A percentile compares a stretch with the other conserved stretches of the same genome.
phyloP scores from a whole-genome alignment of 202 grass and related monocot genomes.

The Panicum virgatum region DNA sequence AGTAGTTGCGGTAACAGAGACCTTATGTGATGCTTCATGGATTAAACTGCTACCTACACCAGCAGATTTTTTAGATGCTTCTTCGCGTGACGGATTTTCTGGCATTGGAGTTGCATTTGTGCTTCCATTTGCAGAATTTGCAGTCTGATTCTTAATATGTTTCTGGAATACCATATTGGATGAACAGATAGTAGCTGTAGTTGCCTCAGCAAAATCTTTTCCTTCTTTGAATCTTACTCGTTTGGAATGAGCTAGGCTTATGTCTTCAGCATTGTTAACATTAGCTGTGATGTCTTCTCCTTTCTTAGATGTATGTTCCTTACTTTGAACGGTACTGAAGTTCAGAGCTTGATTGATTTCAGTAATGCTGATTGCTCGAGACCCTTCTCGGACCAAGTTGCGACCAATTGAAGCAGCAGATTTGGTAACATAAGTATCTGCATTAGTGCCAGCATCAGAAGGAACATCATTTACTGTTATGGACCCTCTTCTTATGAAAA shows the following conservation, averaged over 20 bases:
- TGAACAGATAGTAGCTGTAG: not conserved
- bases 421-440: constrained; percentile 30
- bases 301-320: constrained; percentile 28
- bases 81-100: constrained; percentile 10
- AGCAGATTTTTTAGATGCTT: not conserved
- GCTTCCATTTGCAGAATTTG: not conserved
- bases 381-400: constrained; percentile 34
- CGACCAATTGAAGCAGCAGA: constrained; percentile 12
- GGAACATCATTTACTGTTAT: not conserved
- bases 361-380: constrained; percentile 15
- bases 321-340: not conserved
- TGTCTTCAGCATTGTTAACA: not conserved
- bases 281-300: not conserved
- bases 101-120: constrained; percentile 3
- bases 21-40: constrained; percentile 22
- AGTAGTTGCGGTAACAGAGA: not conserved
- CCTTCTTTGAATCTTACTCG: not conserved
- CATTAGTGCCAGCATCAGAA: not conserved
- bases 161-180: not conserved
- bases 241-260: constrained; percentile 12
- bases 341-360: constrained; percentile 15
- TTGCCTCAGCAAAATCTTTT: constrained; percentile 15
- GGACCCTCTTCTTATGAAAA: constrained; percentile 1
- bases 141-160: not conserved
- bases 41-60: constrained; percentile 23